Evolutionary conservation across 2,329 filamentous ascomycete genomes (phyloP).

Genomic region (Verticillium albo-atrum): DNA sequence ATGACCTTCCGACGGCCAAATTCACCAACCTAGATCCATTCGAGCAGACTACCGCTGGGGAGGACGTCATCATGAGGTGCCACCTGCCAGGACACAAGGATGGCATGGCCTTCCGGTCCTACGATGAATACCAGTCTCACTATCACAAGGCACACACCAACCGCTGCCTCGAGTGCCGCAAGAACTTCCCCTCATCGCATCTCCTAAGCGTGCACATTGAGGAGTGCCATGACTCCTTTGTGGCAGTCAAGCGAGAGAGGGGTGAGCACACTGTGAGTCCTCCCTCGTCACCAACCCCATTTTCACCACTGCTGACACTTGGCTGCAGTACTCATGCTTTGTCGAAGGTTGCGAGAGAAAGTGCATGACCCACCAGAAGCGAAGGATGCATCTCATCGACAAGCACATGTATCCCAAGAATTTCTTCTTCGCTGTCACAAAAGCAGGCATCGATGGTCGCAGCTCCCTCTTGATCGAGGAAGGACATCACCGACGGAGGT

Average conservation of each 20-base stretch:
- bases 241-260: constrained; percentile 64
- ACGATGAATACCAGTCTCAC: constrained; percentile 81
- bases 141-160: constrained; percentile 79
- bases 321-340: constrained; percentile 73
- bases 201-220: constrained; percentile 81
- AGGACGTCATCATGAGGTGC: constrained; percentile 63
- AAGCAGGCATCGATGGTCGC: constrained; percentile 83
- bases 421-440: constrained; percentile 84
- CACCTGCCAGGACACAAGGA: constrained; percentile 74
- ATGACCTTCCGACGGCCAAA: constrained; percentile 40
- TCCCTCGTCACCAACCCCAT: not conserved
- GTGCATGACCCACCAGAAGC: constrained; percentile 78
- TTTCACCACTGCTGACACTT: constrained; percentile 4
- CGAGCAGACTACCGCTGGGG: constrained; percentile 23
- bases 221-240: constrained; percentile 84
- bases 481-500: constrained; percentile 42
- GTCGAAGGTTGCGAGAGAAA: constrained; percentile 82
- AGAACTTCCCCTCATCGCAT: constrained; percentile 82
- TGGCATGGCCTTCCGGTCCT: constrained; percentile 65
- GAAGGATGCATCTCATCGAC: constrained; percentile 84
- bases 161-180: constrained; percentile 77
- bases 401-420: constrained; percentile 89
- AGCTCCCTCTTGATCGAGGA: constrained; percentile 70
- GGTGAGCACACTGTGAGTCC: constrained; percentile 78
- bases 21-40: constrained; percentile 54